Percentiles rank a stretch among this genome's conserved stretches.
Conservation (phyloP, 768 basidiomycete species). For the Ramaria sp. region DNA sequence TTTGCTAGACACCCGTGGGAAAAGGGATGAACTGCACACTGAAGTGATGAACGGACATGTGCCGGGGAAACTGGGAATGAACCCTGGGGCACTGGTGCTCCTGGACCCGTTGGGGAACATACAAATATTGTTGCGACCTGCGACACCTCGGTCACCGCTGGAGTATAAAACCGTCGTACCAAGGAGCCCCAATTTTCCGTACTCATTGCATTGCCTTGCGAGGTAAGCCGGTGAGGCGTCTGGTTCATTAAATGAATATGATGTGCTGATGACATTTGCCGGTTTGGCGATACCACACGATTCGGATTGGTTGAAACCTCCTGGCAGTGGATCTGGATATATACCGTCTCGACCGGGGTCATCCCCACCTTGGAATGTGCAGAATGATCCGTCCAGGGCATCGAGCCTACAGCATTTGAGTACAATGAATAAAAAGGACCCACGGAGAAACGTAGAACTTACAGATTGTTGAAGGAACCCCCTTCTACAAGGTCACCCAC, state of each 20-base stretch:
- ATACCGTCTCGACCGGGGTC: conserved; percentile 5
- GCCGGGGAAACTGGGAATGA: conserved; percentile 6
- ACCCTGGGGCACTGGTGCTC: conserved; percentile 2
- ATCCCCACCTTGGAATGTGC: conserved; percentile 31
- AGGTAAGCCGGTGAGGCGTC: conserved; percentile 24
- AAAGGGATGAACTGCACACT: conserved; percentile 25
- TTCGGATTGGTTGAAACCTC: conserved; percentile 21
- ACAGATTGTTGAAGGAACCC: conserved; percentile 2
- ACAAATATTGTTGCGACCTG: conserved; percentile 6
- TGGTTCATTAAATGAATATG: conserved; percentile 8
- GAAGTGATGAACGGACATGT: conserved; percentile 42
- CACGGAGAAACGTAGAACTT: background rate
- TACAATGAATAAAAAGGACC: background rate
- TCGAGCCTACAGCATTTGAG: conserved; percentile 19
- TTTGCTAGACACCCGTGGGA: background rate
- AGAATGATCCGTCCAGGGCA: conserved; percentile 32
- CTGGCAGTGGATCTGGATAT: conserved; percentile 7
- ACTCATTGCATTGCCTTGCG: conserved; percentile 33
- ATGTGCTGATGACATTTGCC: conserved; percentile 19
- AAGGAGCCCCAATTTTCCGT: conserved; percentile 33
- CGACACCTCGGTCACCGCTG: conserved; percentile 6
- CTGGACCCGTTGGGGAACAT: conserved; percentile 5
- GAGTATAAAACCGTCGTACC: conserved; percentile 21
- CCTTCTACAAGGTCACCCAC: conserved; percentile 10
- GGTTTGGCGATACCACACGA: conserved; percentile 28